Conservation (phyloP, 169 alveolate species). For the Plasmodium berghei region DNA sequence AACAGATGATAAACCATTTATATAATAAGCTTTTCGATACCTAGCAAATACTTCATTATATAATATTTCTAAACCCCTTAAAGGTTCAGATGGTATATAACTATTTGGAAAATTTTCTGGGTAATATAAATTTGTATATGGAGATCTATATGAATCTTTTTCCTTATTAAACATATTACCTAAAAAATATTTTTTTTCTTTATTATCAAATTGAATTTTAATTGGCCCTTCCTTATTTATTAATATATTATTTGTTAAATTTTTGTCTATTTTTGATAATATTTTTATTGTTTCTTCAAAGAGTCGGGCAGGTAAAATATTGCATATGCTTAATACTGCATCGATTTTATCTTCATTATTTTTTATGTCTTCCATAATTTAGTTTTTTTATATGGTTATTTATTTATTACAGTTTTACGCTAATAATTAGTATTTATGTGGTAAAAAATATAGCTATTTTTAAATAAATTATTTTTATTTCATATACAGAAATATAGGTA, state of each 20-base stretch:
- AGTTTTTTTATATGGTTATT: no score
- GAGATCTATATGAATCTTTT: conserved; percentile 69
- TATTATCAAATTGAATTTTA: conserved; percentile 51
- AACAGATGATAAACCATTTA: conserved; percentile 59
- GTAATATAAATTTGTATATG: conserved; percentile 45
- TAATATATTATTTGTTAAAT: conserved; percentile 61
- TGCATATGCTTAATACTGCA: conserved; percentile 52
- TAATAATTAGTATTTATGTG: no score
- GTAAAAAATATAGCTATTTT: no score
- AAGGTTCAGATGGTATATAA: conserved; percentile 55
- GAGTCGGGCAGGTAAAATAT: conserved; percentile 35
- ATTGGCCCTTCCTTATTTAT: conserved; percentile 62
- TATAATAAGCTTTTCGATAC: conserved; percentile 57
- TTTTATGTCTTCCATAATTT: background rate
- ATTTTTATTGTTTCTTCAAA: conserved; percentile 59
- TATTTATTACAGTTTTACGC: no score
- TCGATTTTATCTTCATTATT: conserved; percentile 35
- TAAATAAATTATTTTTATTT: no score
- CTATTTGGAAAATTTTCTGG: conserved; percentile 38
- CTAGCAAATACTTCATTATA: conserved; percentile 50
- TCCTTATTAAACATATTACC: conserved; percentile 72
- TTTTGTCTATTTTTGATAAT: conserved; percentile 43
- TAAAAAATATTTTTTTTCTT: conserved; percentile 47
- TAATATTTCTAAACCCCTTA: conserved; percentile 50
- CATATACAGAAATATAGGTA: no score